Evolutionary conservation across 2,329 filamentous ascomycete species (phyloP), one percentile per base, ranked within the genome.

Genomic region (Microcyclosporella mali): DNA sequence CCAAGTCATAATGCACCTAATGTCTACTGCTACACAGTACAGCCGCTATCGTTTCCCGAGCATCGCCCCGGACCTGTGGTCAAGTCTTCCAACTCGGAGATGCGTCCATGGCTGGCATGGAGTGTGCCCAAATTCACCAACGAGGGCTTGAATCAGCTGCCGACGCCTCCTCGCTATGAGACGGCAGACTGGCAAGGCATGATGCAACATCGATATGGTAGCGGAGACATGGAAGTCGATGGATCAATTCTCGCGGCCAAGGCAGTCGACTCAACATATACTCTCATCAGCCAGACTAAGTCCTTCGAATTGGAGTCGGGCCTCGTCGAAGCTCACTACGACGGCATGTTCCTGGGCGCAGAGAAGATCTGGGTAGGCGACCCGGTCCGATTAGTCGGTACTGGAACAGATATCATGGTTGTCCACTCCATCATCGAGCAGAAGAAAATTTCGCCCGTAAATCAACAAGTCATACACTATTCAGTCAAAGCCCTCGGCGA

Each of bases 291-390:
- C 37, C 65, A 60, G n/a, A 60, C 70, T n/a, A 67, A 66, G 33
- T 67, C 62, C 15, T 52, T 59, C 1, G 55, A 67, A 1, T 59
- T 62, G 2, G 57, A 60, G 16, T 57, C 61, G 6, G 66, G 66
- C 11, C 45, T 59, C 2, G 48, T 46, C 9, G 65, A 72, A 41
- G 68, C 71, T 34, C 65, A 70, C 41, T 79, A 72, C 58, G 72
- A 73, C 43, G 74, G 73, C 25, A 65, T 79, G 37, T 80, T 70
- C 56, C 58, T 79, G 0, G 77, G 77, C 4, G 75, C 71, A 1
- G 77, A 81, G 54, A 79, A 79, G 58, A 67, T 79, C 16, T 80
- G 75, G 73, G 60, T 71, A 15, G 74, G 76, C n/a, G 77, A 81
- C 35, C 68, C 74, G 1, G 66, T 79, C 11, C 72, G 77, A n/a